Base-by-base conservation (phyloP, 1,284 basidiomycete genomes). In the Pseudozyma sp. region DNA sequence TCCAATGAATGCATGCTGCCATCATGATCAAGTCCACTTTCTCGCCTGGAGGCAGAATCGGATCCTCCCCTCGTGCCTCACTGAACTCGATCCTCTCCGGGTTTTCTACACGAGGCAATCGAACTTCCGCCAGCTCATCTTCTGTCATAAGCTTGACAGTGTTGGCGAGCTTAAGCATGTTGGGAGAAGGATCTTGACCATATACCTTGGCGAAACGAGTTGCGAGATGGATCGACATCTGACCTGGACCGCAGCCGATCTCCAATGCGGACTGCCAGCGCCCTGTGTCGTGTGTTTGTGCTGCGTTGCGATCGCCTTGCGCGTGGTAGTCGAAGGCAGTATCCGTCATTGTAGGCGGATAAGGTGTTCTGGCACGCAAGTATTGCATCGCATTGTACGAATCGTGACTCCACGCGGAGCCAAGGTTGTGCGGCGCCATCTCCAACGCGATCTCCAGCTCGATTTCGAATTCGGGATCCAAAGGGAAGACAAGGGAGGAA, bases 11-110 rank as follows among this genome's bases (percentile, higher is more conserved):
- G 52, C 72, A 70, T 0, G 72, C 59, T 10, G 68, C 72, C 63
- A 76, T 67, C 53, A 70, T 71, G 68, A 76, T 71, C 48, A 71
- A 35, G 36, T 76, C 68, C 51, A 71, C 63, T 39, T 70, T 67
- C 38, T 70, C 64, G 5, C 68, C 72, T 8, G 53, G 39, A n/a
- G 71, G 68, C 18, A 76, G 49, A 11, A 63, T 21, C 1, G 72
- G 67, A 25, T 60, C 63, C 58, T 76, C 72, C 10, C 72, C 72
- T 10, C 48, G 34, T 1, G 63, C 72, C 44, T 59, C 34, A 5
- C 58, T 52, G 50, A 45, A 76, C 44, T 76, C 52, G 48, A 76
- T 76, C 6, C 57, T 40, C 13, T 43, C 52, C 38, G 67, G 59
- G n/a, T 76, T 52, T 3, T 60, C 11, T 2, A 76, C 60, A 1